These are phyloP conservation scores for Meyerozyma carpophila DNA, from an alignment of 1,139 yeast species.

Conservation along the genomic window DNA sequence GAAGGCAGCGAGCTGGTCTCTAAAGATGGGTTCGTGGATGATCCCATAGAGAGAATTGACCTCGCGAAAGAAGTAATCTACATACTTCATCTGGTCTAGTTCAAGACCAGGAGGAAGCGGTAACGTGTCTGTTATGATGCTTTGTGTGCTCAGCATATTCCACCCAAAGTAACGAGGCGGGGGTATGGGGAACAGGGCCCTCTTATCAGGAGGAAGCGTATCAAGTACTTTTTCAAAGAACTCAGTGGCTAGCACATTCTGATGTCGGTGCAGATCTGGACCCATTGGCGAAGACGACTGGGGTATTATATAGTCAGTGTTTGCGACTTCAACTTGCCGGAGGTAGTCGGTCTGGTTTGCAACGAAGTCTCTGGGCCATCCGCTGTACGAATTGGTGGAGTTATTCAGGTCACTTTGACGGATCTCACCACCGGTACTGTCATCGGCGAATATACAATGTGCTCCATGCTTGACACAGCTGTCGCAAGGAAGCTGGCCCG, in stretches of 20 bases:
- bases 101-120: slow-evolving; percentile 19
- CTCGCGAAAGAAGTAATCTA: slow-evolving; percentile 43
- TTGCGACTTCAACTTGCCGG: not conserved
- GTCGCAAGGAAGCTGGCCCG: slow-evolving; percentile 10
- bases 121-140: slow-evolving; percentile 34
- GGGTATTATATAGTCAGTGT: not conserved
- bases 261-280: slow-evolving; percentile 40
- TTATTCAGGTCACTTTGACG: slow-evolving; percentile 34
- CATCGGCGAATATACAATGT: slow-evolving; percentile 4
- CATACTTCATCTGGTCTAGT: slow-evolving; percentile 10
- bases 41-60: slow-evolving; percentile 53
- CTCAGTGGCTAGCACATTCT: slow-evolving; percentile 41
- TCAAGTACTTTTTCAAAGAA: slow-evolving; percentile 37
- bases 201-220: slow-evolving; percentile 33
- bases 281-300: slow-evolving; percentile 3
- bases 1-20: slow-evolving; percentile 46
- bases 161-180: slow-evolving; percentile 60
- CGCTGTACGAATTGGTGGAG: slow-evolving; percentile 11
- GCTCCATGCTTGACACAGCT: slow-evolving; percentile 9
- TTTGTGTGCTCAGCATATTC: slow-evolving; percentile 59
- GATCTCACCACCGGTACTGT: slow-evolving; percentile 9
- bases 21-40: slow-evolving; percentile 49
- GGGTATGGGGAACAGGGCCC: slow-evolving; percentile 40
- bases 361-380: not conserved
- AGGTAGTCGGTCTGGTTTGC: not conserved